phyloP scores from a whole-genome alignment of 495 filamentous ascomycete genomes.

The Penicillium argentinense region DNA sequence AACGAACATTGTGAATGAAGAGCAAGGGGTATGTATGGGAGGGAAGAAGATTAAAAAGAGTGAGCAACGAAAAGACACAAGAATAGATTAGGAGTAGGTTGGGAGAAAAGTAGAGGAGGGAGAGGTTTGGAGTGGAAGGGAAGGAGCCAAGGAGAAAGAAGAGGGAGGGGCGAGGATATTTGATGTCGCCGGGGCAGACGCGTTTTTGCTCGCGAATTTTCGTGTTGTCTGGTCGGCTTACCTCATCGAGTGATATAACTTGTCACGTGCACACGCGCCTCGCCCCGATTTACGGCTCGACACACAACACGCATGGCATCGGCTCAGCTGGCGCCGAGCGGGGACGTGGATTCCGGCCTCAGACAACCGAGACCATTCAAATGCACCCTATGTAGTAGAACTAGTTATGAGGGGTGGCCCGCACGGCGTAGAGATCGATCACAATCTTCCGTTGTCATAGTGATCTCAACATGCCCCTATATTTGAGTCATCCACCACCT shows the following conservation, averaged over 20 bases:
- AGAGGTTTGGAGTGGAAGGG: conserved; percentile 21
- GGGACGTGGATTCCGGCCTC: conserved; percentile 22
- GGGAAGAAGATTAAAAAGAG: conserved; percentile 6
- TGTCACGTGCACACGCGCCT: conserved; percentile 28
- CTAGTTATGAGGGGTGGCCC: no score
- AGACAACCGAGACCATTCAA: no score
- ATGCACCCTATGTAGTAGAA: no score
- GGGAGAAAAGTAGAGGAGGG: conserved; percentile 15
- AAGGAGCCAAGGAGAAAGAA: conserved; percentile 30
- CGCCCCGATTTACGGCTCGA: neutral
- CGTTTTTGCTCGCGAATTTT: conserved; percentile 42
- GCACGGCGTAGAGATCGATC: no score
- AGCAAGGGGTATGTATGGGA: conserved; percentile 7
- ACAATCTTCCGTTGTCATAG: neutral
- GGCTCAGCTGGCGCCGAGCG: conserved; percentile 11
- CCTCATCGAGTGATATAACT: no score
- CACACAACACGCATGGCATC: conserved; percentile 10
- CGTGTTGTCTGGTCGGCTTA: conserved; percentile 37
- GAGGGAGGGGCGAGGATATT: conserved; percentile 43
- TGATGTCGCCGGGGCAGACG: conserved; percentile 39
- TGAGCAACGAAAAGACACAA: conserved; percentile 4
- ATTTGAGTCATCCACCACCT: neutral
- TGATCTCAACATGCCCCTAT: neutral
- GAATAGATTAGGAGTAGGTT: conserved; percentile 3
- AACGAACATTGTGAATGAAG: conserved; percentile 58